Percentiles rank a stretch among this genome's conserved stretches.
Conservation (phyloP, 495 filamentous ascomycete species). For the Aspergillus sparsus region DNA sequence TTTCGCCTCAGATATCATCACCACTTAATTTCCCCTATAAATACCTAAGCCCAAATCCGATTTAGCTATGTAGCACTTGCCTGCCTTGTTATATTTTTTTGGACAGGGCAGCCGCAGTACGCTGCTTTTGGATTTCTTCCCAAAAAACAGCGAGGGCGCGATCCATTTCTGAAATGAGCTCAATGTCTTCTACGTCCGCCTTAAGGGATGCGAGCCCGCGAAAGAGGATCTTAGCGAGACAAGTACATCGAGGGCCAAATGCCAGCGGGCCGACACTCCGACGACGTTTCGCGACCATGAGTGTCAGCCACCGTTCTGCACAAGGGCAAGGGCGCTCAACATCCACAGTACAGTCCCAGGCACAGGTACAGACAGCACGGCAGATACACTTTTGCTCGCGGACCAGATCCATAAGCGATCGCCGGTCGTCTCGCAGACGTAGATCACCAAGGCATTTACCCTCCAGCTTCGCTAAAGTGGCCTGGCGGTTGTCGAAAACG, state of each 20-base stretch:
- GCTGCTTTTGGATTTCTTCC: slow-evolving; percentile 35
- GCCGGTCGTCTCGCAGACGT: slow-evolving; percentile 30
- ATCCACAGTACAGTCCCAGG: slow-evolving; percentile 32
- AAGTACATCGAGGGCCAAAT: slow-evolving; percentile 30
- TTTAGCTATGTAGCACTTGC: not conserved
- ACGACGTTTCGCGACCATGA: slow-evolving; percentile 28
- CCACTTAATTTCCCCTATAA: not conserved
- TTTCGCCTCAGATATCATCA: not conserved
- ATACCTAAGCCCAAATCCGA: not conserved
- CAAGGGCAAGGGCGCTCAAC: slow-evolving; percentile 39
- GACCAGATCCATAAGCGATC: slow-evolving; percentile 24
- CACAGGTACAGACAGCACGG: slow-evolving; percentile 34
- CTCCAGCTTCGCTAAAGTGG: slow-evolving; percentile 35
- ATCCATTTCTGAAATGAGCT: slow-evolving; percentile 27
- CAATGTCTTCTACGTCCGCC: slow-evolving; percentile 17
- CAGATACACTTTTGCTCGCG: slow-evolving; percentile 43
- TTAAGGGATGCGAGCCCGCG: slow-evolving; percentile 29
- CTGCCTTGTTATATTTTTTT: not conserved
- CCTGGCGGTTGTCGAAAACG: slow-evolving; percentile 34
- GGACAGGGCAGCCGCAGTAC: slow-evolving; percentile 10
- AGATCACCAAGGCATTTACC: slow-evolving; percentile 37
- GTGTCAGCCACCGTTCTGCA: slow-evolving; percentile 37
- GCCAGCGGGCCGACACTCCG: slow-evolving; percentile 16
- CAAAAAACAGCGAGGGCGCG: slow-evolving; percentile 27
- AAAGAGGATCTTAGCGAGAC: slow-evolving; percentile 33